phyloP scores from a whole-genome alignment of 2,329 filamentous ascomycete species.

The Thielaviopsis euricoi region DNA sequence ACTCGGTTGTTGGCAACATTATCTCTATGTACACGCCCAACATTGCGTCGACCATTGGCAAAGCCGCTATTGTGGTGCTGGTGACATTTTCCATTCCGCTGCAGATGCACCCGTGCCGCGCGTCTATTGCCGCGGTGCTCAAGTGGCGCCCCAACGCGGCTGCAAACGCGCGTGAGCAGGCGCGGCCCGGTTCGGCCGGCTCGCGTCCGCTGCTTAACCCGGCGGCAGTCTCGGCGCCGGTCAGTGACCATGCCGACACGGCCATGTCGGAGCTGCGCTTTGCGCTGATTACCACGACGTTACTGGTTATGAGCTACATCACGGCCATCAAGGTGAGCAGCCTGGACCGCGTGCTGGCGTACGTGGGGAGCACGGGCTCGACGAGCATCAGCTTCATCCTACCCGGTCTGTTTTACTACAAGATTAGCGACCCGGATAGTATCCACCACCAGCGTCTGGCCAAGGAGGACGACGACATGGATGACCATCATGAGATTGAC shows the following conservation, averaged over 20 bases:
- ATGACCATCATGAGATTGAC: conserved; percentile 39
- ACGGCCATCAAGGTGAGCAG: conserved; percentile 83
- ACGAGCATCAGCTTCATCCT: conserved; percentile 96
- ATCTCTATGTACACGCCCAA: conserved; percentile 75
- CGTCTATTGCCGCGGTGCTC: conserved; percentile 85
- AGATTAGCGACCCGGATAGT: conserved; percentile 83
- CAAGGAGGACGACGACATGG: conserved; percentile 82
- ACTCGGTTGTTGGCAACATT: conserved; percentile 80
- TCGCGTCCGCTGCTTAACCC: conserved; percentile 28
- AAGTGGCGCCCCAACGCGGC: conserved; percentile 60
- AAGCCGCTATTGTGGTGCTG: conserved; percentile 85
- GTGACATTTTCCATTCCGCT: conserved; percentile 94
- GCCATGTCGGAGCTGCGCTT: conserved; percentile 59
- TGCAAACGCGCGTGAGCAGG: conserved; percentile 17
- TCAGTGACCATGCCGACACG: conserved; percentile 28
- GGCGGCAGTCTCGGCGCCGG: conserved; percentile 20
- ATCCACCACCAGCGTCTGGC: conserved; percentile 69
- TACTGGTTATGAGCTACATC: conserved; percentile 71
- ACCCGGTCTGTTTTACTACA: conserved; percentile 94
- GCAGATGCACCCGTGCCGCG: conserved; percentile 88
- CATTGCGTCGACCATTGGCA: conserved; percentile 75
- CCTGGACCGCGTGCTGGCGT: conserved; percentile 80
- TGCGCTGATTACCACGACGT: conserved; percentile 70
- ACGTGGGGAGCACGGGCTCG: conserved; percentile 85
- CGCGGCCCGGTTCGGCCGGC: conserved; percentile 24